Evolutionary conservation across 2,329 filamentous ascomycete genomes (phyloP).

Genomic region (Hypomyces perniciosus): DNA sequence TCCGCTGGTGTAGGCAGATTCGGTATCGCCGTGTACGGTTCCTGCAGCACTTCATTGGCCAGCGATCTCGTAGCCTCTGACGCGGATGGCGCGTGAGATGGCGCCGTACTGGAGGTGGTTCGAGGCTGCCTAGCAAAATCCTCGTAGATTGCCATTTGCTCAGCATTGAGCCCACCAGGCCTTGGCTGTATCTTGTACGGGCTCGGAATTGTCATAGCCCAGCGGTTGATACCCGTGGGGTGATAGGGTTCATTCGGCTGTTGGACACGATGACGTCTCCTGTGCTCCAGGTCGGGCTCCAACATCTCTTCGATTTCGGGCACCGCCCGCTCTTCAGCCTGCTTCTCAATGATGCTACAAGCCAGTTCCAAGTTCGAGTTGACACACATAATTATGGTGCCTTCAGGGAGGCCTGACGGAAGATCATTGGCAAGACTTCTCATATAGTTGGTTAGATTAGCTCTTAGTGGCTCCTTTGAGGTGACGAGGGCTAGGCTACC

Average conservation of each 20-base stretch:
- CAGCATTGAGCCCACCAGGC: conserved; percentile 68
- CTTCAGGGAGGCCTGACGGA: conserved; percentile 81
- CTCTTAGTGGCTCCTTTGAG: conserved; percentile 91
- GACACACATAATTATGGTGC: conserved; percentile 95
- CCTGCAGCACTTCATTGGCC: conserved; percentile 58
- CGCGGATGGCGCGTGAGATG: conserved; percentile 49
- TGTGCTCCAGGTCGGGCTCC: conserved; percentile 69
- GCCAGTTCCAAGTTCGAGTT: conserved; percentile 95
- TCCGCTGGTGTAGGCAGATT: conserved; percentile 55
- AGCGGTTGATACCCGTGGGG: conserved; percentile 75
- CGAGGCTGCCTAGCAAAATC: conserved; percentile 87
- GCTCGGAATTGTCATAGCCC: conserved; percentile 89
- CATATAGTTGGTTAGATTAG: conserved; percentile 97
- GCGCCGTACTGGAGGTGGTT: conserved; percentile 47
- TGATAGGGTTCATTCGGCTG: conserved; percentile 80
- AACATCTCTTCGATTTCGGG: conserved; percentile 95
- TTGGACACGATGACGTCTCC: conserved; percentile 67
- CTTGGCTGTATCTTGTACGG: conserved; percentile 80
- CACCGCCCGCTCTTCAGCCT: conserved; percentile 86
- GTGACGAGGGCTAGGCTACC: conserved; percentile 95
- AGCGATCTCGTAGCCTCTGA: conserved; percentile 57
- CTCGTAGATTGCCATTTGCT: conserved; percentile 94
- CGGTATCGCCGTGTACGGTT: conserved; percentile 53
- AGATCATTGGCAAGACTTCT: conserved; percentile 62
- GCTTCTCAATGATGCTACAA: conserved; percentile 89